Conservation (phyloP, 768 basidiomycete species). For the Hericium alpestre region DNA sequence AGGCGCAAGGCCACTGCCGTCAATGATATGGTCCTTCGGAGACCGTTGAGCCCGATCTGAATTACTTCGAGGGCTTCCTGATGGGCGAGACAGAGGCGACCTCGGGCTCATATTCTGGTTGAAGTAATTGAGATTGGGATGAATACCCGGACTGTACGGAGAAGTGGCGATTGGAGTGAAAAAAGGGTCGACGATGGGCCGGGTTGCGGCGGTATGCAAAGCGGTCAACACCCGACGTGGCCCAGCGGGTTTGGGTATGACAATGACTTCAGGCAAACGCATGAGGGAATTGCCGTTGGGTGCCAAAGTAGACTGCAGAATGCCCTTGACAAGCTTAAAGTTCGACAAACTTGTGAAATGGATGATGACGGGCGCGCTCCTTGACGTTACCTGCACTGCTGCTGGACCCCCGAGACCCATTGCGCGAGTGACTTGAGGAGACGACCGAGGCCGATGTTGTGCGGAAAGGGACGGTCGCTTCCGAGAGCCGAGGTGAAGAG, state of each 20-base stretch:
- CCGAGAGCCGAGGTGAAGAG: slow-evolving; percentile 29
- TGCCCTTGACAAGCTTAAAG: slow-evolving; percentile 81
- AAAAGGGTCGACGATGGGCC: slow-evolving; percentile 81
- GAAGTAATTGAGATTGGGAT: slow-evolving; percentile 35
- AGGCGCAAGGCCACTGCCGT: slow-evolving; percentile 34
- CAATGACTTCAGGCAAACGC: slow-evolving; percentile 80
- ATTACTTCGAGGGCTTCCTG: slow-evolving; percentile 37
- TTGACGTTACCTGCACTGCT: slow-evolving; percentile 19
- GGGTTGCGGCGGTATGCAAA: slow-evolving; percentile 80
- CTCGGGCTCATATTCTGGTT: slow-evolving; percentile 23
- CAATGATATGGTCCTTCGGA: slow-evolving; percentile 27
- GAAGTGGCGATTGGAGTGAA: slow-evolving; percentile 93
- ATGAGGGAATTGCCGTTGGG: slow-evolving; percentile 33
- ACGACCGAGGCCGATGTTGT: slow-evolving; percentile 69
- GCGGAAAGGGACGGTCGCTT: slow-evolving; percentile 62
- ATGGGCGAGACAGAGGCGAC: slow-evolving; percentile 37
- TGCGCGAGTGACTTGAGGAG: slow-evolving; percentile 63
- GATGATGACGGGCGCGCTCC: slow-evolving; percentile 48
- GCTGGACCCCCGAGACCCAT: slow-evolving; percentile 24
- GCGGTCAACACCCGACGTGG: slow-evolving; percentile 89
- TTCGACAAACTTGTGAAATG: slow-evolving; percentile 89
- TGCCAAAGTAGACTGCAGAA: slow-evolving; percentile 57
- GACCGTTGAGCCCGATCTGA: slow-evolving; percentile 58
- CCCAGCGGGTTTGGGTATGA: slow-evolving; percentile 94
- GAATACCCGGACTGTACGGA: slow-evolving; percentile 66